A percentile compares a stretch with the other conserved stretches of the same genome.
Conservation (phyloP, 306 rosid genomes). For the Albizia julibrissin region DNA sequence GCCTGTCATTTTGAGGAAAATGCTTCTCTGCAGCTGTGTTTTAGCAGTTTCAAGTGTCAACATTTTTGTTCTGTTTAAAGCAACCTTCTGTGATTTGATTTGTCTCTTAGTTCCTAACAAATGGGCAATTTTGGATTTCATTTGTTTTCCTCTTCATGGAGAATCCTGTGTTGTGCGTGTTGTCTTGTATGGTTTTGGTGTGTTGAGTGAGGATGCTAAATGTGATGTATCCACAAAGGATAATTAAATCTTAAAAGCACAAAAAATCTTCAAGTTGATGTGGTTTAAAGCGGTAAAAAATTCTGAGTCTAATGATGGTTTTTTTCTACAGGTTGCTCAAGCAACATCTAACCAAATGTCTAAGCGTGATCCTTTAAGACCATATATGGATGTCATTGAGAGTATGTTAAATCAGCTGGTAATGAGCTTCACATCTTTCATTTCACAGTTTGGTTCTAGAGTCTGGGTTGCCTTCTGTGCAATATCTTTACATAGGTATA, state of each 20-base stretch:
- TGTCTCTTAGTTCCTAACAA: background rate
- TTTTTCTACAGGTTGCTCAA: conserved; percentile 76
- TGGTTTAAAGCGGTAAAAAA: background rate
- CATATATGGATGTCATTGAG: conserved; percentile 83
- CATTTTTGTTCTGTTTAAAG: background rate
- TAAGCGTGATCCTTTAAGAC: conserved; percentile 92
- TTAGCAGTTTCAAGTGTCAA: background rate
- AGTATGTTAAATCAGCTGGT: conserved; percentile 84
- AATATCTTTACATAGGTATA: conserved; percentile 26
- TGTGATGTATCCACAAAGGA: conserved; percentile 8
- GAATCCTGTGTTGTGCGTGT: conserved; percentile 6
- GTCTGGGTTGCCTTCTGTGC: conserved; percentile 19
- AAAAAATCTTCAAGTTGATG: conserved; percentile 24
- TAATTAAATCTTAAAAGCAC: background rate
- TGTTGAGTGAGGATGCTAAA: conserved; percentile 10
- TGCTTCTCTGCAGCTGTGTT: background rate
- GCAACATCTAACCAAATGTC: conserved; percentile 97
- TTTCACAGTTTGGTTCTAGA: conserved; percentile 15
- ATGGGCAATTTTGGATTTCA: conserved; percentile 6
- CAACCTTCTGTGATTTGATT: background rate
- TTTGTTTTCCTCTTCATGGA: conserved; percentile 15
- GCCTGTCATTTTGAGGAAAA: background rate
- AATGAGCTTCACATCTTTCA: conserved; percentile 33
- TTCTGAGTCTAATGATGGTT: conserved; percentile 5
- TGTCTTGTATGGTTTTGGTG: conserved; percentile 4